Evolutionary conservation across 495 filamentous ascomycete species (phyloP).

Genomic region (Cercophora samala): DNA sequence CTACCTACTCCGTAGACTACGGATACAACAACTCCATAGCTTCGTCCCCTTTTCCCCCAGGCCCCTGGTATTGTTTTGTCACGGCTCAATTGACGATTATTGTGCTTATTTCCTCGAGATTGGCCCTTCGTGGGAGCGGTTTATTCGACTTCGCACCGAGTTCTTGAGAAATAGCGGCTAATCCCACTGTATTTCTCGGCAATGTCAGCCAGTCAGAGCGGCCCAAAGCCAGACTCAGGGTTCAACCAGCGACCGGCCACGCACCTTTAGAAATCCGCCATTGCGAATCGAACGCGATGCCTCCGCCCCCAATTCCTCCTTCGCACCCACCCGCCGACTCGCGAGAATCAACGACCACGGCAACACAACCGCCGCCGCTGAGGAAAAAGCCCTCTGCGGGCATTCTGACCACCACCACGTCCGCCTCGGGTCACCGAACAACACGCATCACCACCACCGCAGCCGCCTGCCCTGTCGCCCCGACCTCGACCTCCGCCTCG

Average conservation of each 20-base stretch:
- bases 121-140: slow-evolving; percentile 4
- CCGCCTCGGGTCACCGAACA: slow-evolving; percentile 25
- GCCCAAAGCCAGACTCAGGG: slow-evolving; percentile 31
- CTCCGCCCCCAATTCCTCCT: slow-evolving; percentile 11
- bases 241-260: slow-evolving; percentile 18
- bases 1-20: no score
- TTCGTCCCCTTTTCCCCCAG: background rate
- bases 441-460: slow-evolving; percentile 33
- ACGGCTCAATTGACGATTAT: background rate
- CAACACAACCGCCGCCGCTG: slow-evolving; percentile 10
- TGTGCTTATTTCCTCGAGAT: slow-evolving; percentile 5
- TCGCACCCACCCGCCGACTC: slow-evolving; percentile 2
- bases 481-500: slow-evolving; percentile 11
- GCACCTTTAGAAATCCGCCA: slow-evolving; percentile 6
- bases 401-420: slow-evolving; percentile 32
- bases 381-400: slow-evolving; percentile 30
- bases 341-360: background rate
- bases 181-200: slow-evolving; percentile 19
- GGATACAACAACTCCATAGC: background rate
- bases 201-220: slow-evolving; percentile 31
- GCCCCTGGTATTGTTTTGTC: background rate
- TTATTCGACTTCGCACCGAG: background rate
- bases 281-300: slow-evolving; percentile 15
- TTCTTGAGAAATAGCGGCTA: slow-evolving; percentile 7
- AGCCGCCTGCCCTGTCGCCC: slow-evolving; percentile 14